phyloP scores from a whole-genome alignment of 345 rosid genomes.

The Mercurialis annua region DNA sequence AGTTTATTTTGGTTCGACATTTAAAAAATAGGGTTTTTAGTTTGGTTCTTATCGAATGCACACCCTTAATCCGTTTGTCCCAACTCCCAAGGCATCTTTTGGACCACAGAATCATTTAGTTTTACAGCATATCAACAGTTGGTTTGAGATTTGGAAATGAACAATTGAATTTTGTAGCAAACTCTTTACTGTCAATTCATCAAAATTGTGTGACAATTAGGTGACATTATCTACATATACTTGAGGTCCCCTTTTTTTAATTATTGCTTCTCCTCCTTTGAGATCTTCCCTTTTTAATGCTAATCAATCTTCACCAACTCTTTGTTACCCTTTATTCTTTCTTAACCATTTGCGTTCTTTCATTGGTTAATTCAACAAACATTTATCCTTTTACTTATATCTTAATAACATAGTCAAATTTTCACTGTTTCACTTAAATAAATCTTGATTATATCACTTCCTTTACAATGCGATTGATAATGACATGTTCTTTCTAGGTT shows the following conservation, averaged over 20 bases:
- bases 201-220: conserved; percentile 23
- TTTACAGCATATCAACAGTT: not conserved
- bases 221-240: conserved; percentile 21
- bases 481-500: too few species aligned
- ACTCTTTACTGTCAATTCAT: conserved; percentile 16
- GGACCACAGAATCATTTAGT: conserved; percentile 23
- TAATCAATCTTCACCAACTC: conserved; percentile 20
- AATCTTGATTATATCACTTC: not conserved
- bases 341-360: not conserved
- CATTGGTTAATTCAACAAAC: not conserved
- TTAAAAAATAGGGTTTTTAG: too few species aligned
- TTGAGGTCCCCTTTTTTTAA: conserved; percentile 27
- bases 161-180: not conserved
- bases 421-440: not conserved
- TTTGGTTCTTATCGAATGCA: too few species aligned
- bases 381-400: not conserved
- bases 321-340: not conserved
- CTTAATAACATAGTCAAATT: conserved; percentile 5
- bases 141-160: conserved; percentile 7
- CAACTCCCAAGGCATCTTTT: not conserved
- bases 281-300: conserved; percentile 22
- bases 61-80: too few species aligned
- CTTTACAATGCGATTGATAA: not conserved
- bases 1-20: too few species aligned
- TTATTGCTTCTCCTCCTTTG: conserved; percentile 14